Percentiles rank a stretch among this genome's conserved stretches.
phyloP scores from a whole-genome alignment of 2,329 filamentous ascomycete species.

The Colletotrichum lupini region DNA sequence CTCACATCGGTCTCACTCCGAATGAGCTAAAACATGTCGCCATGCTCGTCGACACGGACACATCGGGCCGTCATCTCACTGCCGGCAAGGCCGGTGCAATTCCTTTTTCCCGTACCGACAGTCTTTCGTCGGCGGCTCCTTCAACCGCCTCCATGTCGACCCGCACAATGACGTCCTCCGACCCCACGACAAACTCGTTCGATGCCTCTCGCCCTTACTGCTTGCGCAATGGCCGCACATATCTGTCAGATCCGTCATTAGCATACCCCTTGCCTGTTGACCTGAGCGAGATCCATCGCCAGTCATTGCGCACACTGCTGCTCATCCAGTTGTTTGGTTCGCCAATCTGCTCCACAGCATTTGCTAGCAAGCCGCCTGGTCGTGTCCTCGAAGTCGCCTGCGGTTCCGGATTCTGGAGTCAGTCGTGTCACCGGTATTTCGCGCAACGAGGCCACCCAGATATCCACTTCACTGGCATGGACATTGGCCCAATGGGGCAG shows the following conservation, averaged over 20 bases:
- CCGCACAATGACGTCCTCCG: constrained; percentile 61
- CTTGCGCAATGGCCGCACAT: constrained; percentile 82
- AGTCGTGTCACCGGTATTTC: constrained; percentile 86
- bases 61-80: constrained; percentile 29
- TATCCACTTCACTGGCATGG: constrained; percentile 84
- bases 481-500: constrained; percentile 75
- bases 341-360: constrained; percentile 71
- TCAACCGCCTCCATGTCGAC: constrained; percentile 52
- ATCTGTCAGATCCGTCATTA: constrained; percentile 78
- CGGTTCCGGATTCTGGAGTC: constrained; percentile 90
- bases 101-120: constrained; percentile 54
- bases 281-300: constrained; percentile 86
- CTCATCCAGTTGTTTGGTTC: constrained; percentile 84
- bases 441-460: constrained; percentile 73
- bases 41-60: constrained; percentile 46
- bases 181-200: constrained; percentile 57
- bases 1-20: constrained; percentile 32
- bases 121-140: constrained; percentile 58
- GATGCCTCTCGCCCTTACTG: constrained; percentile 66
- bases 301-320: constrained; percentile 85
- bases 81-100: constrained; percentile 48
- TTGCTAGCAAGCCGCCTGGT: constrained; percentile 75
- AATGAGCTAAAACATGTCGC: constrained; percentile 49
- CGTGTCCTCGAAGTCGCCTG: constrained; percentile 89
- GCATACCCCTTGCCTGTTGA: constrained; percentile 91